Evolutionary conservation across 2,329 filamentous ascomycete species (phyloP), one percentile per base, ranked within the genome.

Genomic region (Achaetomium macrosporum): DNA sequence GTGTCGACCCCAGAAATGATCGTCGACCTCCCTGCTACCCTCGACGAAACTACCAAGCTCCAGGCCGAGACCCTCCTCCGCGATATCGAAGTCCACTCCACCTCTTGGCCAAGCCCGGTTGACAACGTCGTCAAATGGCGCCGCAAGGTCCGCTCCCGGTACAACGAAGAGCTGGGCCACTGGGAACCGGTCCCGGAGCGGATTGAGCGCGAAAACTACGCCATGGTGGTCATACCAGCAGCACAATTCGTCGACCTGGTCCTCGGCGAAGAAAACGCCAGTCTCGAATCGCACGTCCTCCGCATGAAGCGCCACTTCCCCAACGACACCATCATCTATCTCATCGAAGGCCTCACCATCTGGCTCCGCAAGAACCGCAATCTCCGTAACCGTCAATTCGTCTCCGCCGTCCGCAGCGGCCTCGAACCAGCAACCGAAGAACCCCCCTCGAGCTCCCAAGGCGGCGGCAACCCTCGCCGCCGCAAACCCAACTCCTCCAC

Each of bases 1-100:
- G 71, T 83, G 0, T 86, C 87, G 0, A 80, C 83, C 0, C 78
- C 78, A 0, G 87, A 93, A 66, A 92, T 93, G 87, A 84, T 92
- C 47, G 76, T 90, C 1, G 81, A 88, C 60, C 71, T 92, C 20
- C 79, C 87, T 0, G 68, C 70, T 0, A 76, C 75, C 1, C 69
- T 92, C 1, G 68, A 77, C 19, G 66, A 74, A 0, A 71, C 68
- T 0, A 64, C 76, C 20, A 71, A 65, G 20, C 66, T 73, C 1
- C 76, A 79, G 43, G 66, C 78, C 5, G 69, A 76, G 50, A 66
- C 71, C 1, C 68, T 84, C n/a, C 70, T 86, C 0, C 64, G 69
- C 2, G 72, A 75, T 1, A 62, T 83, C 2, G 69, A 74, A 13
- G 76, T 82, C 10, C 66, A 79, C 47, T 68, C 72, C 53, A 63